Percentiles rank a stretch among this genome's conserved stretches.
Conservation (phyloP, 202 grass and related monocot genomes). For the Brachypodium distachyon region DNA sequence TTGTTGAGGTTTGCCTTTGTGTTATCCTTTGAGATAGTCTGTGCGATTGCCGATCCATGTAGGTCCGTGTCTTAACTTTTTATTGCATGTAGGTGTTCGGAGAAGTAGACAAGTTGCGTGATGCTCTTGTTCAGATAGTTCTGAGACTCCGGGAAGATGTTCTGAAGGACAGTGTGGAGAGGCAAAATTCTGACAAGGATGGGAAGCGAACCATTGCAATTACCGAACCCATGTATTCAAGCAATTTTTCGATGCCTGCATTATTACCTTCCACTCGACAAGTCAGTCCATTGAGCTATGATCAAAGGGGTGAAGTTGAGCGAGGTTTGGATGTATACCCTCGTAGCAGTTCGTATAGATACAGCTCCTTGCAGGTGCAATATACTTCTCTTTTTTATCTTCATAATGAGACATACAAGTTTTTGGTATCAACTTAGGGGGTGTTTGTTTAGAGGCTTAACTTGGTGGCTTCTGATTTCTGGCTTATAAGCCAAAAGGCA, state of each 20-base stretch:
- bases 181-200: conserved; percentile 62
- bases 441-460: no score
- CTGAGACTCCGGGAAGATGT: conserved; percentile 90
- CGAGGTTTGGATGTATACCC: conserved; percentile 42
- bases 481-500: no score
- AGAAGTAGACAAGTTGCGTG: conserved; percentile 74
- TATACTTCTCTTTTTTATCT: not conserved
- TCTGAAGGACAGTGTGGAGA: conserved; percentile 71
- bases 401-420: not conserved
- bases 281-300: conserved; percentile 47
- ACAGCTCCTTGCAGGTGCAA: conserved; percentile 63
- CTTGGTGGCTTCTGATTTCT: no score
- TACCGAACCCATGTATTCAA: conserved; percentile 51
- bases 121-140: conserved; percentile 88
- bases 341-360: conserved; percentile 56
- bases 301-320: conserved; percentile 61
- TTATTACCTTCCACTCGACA: conserved; percentile 44
- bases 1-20: conserved; percentile 60
- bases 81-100: conserved; percentile 56
- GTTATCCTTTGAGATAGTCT: conserved; percentile 6
- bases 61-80: not conserved
- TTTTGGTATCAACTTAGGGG: not conserved
- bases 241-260: conserved; percentile 43
- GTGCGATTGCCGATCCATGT: not conserved
- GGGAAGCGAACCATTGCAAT: conserved; percentile 30